Base-by-base conservation (phyloP, 2,329 filamentous ascomycete species). In the Hysterium pulicare region DNA sequence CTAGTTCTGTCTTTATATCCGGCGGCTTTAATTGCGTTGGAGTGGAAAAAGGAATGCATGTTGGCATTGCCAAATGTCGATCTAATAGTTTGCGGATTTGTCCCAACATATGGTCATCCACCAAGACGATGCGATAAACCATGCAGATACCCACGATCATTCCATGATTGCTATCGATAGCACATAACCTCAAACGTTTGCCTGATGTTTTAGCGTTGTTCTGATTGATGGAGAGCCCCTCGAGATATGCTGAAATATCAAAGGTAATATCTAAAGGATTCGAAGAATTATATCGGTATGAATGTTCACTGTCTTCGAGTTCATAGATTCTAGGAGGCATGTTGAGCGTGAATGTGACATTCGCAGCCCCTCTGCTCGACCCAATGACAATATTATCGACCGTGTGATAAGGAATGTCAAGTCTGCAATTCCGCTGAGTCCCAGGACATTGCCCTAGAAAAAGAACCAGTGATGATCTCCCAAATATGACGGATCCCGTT, bases 91-190 rank as follows among this genome's bases (percentile, higher is more conserved):
- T 23, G 4, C 50, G 47, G 19, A 67, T 45, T 4, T 38, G 44
- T 7, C 42, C 19, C 2, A 64, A 42, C 11, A 48, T 47, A 1
- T 13, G 6, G 3, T 7, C n/a, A 7, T 39, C 17, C 10, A 11
- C 35, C 28, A 64, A 58, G 1, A 34, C 41, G 3, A 58, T 36
- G 16, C 70, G 68, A 50, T 79, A 80, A 1, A 76, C 71, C 10
- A 75, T 67, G 48, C 71, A 76, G 33, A 54, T 66, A 3, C 68
- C 64, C 2, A 65, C 65, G 30, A 72, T 61, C 5, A 46, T 49
- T 9, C 51, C 55, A 46, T 76, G 69, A 0, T 50, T 40, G 4
- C 47, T 47, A 39, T 67, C 61, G 35, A 73, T 53, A 28, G 48
- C 57, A 2, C 61, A 54, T n/a, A 70, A 50, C 21, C 64, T 49